Evolutionary conservation across 1,284 basidiomycete species (phyloP).

Genomic region (Neolentinus lepideus): DNA sequence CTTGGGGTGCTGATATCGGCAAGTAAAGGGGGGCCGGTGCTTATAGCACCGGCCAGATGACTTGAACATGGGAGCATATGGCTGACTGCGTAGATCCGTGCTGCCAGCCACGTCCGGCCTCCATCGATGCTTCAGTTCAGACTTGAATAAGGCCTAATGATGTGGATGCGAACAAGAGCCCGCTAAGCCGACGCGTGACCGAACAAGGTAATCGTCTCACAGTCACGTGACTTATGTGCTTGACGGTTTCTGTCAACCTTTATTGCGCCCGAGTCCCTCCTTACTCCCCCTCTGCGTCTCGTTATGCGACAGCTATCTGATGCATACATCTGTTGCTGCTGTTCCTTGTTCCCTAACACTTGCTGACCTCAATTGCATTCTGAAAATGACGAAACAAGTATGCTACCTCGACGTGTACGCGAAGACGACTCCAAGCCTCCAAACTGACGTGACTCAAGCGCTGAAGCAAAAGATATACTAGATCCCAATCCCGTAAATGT

Average conservation of each 20-base stretch:
- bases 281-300: too few relatives aligned
- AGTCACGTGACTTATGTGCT: neutral
- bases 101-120: neutral
- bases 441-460: too few relatives aligned
- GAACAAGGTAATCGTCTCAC: neutral
- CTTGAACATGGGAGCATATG: too few relatives aligned
- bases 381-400: too few relatives aligned
- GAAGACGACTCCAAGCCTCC: neutral
- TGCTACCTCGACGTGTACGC: neutral
- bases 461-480: neutral
- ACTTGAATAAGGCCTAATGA: neutral
- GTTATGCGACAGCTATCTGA: too few relatives aligned
- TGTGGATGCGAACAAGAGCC: neutral
- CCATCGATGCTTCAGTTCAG: neutral
- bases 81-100: neutral
- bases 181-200: neutral
- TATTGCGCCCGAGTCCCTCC: too few relatives aligned
- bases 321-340: neutral
- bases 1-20: too few relatives aligned
- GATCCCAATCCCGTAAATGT: constrained; percentile 3
- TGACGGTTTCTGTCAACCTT: neutral
- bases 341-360: neutral
- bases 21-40: too few relatives aligned
- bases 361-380: too few relatives aligned
- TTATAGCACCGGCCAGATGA: too few relatives aligned